Conservation (phyloP, 345 rosid genomes). For the Populus ilicifolia region DNA sequence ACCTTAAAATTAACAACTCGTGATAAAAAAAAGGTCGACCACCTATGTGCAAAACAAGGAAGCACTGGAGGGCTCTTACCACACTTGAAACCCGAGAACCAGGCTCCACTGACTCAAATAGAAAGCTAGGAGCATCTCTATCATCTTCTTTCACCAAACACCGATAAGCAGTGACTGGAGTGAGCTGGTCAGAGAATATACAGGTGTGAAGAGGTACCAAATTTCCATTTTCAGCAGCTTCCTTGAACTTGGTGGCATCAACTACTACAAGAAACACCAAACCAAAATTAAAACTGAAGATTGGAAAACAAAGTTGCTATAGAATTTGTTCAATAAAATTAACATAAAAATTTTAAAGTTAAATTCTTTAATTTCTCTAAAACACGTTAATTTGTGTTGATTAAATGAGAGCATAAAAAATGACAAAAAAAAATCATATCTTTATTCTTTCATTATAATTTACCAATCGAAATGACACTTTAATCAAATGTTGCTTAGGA, state of each 20-base stretch:
- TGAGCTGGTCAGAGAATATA: slow-evolving; percentile 83
- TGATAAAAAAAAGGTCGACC: not conserved
- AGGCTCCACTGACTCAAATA: slow-evolving; percentile 78
- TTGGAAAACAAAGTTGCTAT: too few species aligned
- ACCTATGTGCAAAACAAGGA: not conserved
- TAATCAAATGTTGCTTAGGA: not conserved
- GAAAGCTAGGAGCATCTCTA: slow-evolving; percentile 83
- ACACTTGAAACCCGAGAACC: slow-evolving; percentile 53
- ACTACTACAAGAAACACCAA: slow-evolving; percentile 31
- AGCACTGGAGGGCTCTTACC: slow-evolving; percentile 34
- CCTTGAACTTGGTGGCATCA: slow-evolving; percentile 42
- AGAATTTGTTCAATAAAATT: not conserved
- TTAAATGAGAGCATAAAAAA: not conserved
- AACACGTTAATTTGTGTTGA: not conserved
- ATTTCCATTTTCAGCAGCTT: slow-evolving; percentile 60
- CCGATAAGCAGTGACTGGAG: slow-evolving; percentile 81
- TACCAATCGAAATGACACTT: not conserved
- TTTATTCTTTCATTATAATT: too few species aligned
- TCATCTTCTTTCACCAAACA: slow-evolving; percentile 86
- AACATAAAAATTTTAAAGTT: not conserved
- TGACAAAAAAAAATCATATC: not conserved
- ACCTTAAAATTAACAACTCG: not conserved
- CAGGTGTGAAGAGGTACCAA: slow-evolving; percentile 64
- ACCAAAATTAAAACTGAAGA: not conserved
- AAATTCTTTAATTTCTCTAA: not conserved